Evolutionary conservation across 805 yeast genomes (phyloP), one percentile per base, ranked within the genome.

Genomic region (Metschnikowia sp.): DNA sequence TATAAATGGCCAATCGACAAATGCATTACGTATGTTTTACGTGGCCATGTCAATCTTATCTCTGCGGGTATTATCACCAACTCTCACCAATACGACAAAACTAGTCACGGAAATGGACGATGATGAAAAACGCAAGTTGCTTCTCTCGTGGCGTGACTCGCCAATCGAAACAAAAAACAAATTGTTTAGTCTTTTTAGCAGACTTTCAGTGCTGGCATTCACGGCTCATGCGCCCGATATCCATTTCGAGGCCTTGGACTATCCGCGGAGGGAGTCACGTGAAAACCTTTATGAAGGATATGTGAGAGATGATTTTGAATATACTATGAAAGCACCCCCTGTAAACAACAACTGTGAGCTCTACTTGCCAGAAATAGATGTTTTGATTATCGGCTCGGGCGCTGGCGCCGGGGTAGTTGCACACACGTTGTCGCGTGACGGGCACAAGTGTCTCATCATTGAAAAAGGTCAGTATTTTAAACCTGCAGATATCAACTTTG

Each of bases 321-420:
- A 68, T 51, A 48, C 53, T 12, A 63, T 66, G 61, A 54, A 69
- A 49, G 62, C 55, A 1, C 61, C 67, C 32, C 75, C 74, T 8
- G 49, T 36, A 1, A 42, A 54, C 10, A 61, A 66, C 9, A 60
- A 60, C 12, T 40, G 52, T 5, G 74, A 68, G 48, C 60, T 71
- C 34, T 60, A 65, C 45, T 44, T 71, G 38, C 70, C 73, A 6
- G 59, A 66, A n/a, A 52, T 70, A 30, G 82, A 78, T 49, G 79
- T 64, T 3, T 60, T 75, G 10, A 67, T 79, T 34, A 65, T 78
- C 35, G 83, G 84, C 3, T 74, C 80, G 4, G 84, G 84, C 1
- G 59, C 76, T 10, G 78, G 81, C 6, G 79, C 80, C 1, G 81
- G 82, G 7, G 83, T 78, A 0, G 75, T 68, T 0, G 83, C 81